These are phyloP conservation scores for Leishmania martiniquensis DNA, from an alignment of 208 protist species.

Conservation along the genomic window DNA sequence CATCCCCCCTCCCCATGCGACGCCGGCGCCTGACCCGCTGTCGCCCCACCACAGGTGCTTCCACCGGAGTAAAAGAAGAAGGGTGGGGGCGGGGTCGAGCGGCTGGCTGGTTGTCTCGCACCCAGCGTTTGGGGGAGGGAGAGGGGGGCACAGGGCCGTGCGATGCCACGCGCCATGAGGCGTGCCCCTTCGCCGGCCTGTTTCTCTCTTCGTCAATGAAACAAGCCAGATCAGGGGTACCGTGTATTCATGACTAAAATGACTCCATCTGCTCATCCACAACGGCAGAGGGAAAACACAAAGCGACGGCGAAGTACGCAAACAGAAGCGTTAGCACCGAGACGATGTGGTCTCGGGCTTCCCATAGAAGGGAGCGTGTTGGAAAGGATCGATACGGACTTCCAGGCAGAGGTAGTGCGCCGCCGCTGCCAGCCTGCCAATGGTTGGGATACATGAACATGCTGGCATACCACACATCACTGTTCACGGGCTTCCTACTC, in stretches of 20 bases:
- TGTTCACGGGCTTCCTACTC: constrained; percentile 43
- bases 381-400: constrained; percentile 22
- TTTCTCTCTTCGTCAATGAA: neutral
- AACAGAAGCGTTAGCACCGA: constrained; percentile 12
- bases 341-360: constrained; percentile 13
- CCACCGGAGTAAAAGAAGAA: neutral
- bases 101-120: neutral
- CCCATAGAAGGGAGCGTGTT: neutral
- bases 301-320: constrained; percentile 8
- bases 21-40: neutral
- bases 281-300: neutral
- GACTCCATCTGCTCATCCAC: neutral
- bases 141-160: neutral
- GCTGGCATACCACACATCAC: constrained; percentile 79
- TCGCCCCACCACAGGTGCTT: neutral
- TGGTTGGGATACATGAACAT: constrained; percentile 84
- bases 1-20: neutral
- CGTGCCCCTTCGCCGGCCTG: neutral
- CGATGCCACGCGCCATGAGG: neutral
- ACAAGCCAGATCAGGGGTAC: neutral
- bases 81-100: neutral
- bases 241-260: neutral
- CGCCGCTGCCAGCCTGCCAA: constrained; percentile 57
- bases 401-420: constrained; percentile 26
- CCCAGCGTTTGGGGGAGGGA: no score